A percentile compares a stretch with the other conserved stretches of the same genome.
phyloP scores from a whole-genome alignment of 2,329 filamentous ascomycete genomes.

The Epichloe uncinata region DNA sequence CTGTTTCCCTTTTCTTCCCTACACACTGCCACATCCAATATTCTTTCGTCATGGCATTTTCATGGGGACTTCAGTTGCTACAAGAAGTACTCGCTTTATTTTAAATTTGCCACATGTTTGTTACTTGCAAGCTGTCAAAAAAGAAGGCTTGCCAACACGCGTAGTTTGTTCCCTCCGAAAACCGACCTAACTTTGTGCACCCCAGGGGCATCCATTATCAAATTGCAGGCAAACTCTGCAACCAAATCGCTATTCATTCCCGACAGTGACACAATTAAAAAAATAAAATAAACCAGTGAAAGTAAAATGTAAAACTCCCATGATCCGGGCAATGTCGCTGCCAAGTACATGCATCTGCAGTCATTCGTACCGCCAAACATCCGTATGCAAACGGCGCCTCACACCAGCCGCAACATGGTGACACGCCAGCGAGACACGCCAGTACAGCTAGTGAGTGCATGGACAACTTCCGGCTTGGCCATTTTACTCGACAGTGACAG shows the following conservation, averaged over 20 bases:
- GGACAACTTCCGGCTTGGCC: background rate
- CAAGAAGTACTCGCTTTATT: background rate
- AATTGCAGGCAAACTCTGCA: slow-evolving; percentile 5
- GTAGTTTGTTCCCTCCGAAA: background rate
- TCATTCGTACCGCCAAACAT: background rate
- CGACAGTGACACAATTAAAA: background rate
- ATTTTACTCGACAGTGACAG: slow-evolving; percentile 92
- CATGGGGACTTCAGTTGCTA: background rate
- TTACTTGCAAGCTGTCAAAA: background rate
- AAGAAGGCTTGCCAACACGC: background rate
- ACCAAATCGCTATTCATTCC: slow-evolving; percentile 8
- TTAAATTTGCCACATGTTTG: background rate
- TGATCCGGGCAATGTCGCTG: slow-evolving; percentile 6
- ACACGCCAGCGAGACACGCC: slow-evolving; percentile 5
- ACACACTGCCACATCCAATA: background rate
- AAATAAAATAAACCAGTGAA: slow-evolving; percentile 3
- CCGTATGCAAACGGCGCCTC: background rate
- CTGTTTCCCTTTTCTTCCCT: background rate
- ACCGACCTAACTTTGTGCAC: background rate
- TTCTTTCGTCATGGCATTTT: background rate
- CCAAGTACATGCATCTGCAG: background rate
- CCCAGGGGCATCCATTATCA: slow-evolving; percentile 2
- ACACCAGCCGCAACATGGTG: slow-evolving; percentile 2
- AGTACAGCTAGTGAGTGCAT: background rate
- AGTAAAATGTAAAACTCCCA: slow-evolving; percentile 8